phyloP scores from a whole-genome alignment of 2,329 filamentous ascomycete genomes.

The Claviceps pazoutovae region DNA sequence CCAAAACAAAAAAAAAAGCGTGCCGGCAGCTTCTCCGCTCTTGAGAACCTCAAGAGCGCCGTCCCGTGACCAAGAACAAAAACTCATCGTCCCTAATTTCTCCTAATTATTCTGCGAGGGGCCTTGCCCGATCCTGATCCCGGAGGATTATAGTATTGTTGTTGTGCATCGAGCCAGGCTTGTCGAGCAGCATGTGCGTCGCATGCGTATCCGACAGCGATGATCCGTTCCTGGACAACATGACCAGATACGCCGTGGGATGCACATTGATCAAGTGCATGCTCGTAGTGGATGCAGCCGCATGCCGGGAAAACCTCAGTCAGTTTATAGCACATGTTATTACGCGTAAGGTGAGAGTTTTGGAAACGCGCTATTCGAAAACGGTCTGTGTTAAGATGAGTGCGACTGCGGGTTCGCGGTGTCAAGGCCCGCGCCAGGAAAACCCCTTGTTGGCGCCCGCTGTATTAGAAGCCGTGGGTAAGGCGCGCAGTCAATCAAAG shows the following conservation, averaged over 20 bases:
- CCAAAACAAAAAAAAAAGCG: constrained; percentile 13
- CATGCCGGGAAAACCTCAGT: constrained; percentile 78
- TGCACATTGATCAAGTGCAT: constrained; percentile 71
- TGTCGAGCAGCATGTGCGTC: constrained; percentile 18
- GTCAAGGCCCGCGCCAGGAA: neutral
- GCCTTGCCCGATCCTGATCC: constrained; percentile 21
- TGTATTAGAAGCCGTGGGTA: neutral
- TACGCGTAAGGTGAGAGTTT: constrained; percentile 2
- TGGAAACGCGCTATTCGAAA: neutral
- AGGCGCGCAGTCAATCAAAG: constrained; percentile 1
- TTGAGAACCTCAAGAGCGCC: constrained; percentile 28
- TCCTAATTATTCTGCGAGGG: neutral
- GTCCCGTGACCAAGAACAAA: constrained; percentile 17
- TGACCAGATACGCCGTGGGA: constrained; percentile 64
- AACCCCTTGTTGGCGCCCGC: neutral
- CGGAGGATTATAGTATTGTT: constrained; percentile 38
- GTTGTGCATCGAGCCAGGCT: constrained; percentile 25
- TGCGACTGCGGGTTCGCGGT: neutral
- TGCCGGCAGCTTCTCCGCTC: constrained; percentile 36
- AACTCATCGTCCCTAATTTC: neutral
- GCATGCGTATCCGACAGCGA: constrained; percentile 75
- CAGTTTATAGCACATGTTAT: constrained; percentile 72
- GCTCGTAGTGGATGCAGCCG: constrained; percentile 76
- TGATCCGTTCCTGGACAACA: constrained; percentile 55
- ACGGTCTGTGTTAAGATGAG: neutral